Conservation (phyloP, 768 basidiomycete species). For the Russula sp. region DNA sequence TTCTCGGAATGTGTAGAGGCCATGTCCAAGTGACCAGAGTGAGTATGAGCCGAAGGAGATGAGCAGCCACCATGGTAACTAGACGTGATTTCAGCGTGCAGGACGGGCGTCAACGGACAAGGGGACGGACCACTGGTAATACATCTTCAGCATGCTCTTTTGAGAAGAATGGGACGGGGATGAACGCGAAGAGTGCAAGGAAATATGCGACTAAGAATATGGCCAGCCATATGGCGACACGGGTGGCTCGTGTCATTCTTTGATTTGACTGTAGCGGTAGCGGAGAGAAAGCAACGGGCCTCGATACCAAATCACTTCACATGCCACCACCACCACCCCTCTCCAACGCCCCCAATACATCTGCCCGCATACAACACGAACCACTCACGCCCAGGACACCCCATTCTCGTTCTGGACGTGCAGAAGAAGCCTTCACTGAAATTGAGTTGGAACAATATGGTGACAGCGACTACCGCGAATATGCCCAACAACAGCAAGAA, state of each 20-base stretch:
- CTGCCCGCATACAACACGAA: conserved; percentile 10
- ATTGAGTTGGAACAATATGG: conserved; percentile 47
- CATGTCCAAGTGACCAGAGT: conserved; percentile 73
- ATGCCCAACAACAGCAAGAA: conserved; percentile 39
- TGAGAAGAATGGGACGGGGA: conserved; percentile 56
- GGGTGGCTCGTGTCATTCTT: conserved; percentile 60
- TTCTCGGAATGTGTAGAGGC: conserved; percentile 68
- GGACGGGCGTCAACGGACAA: not conserved
- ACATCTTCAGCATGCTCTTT: conserved; percentile 47
- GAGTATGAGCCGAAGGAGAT: conserved; percentile 79
- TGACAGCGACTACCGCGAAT: conserved; percentile 42
- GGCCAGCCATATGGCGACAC: conserved; percentile 47
- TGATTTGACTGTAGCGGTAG: conserved; percentile 18
- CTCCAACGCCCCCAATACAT: conserved; percentile 12
- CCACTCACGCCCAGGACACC: conserved; percentile 58
- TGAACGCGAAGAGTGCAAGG: conserved; percentile 51
- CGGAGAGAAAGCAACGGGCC: not conserved
- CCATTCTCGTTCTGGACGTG: conserved; percentile 56
- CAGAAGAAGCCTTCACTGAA: conserved; percentile 52
- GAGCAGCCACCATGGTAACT: conserved; percentile 83
- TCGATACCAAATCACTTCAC: not conserved
- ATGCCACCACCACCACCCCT: conserved; percentile 31
- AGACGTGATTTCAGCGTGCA: conserved; percentile 5
- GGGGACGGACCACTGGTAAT: conserved; percentile 55
- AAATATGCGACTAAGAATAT: conserved; percentile 51